Conservation (phyloP, 208 protist genomes). For the Trypanosoma conorhini region DNA sequence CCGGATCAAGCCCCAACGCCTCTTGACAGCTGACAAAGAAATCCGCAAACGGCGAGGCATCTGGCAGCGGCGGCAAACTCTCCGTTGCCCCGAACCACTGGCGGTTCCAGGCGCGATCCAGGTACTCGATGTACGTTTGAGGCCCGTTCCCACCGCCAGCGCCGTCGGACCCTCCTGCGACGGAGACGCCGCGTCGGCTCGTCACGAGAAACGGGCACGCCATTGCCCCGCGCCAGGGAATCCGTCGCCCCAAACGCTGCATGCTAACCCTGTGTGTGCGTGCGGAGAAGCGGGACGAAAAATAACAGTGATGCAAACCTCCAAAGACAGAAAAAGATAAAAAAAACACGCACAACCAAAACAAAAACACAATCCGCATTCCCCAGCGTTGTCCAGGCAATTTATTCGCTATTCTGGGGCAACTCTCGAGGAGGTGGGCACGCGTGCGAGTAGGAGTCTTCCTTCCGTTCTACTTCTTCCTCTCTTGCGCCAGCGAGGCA, state of each 20-base stretch:
- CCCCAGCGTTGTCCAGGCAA: background rate
- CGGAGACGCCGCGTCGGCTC: conserved; percentile 2
- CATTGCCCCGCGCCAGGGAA: background rate
- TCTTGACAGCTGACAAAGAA: conserved; percentile 47
- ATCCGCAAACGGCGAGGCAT: conserved; percentile 30
- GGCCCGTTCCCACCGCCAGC: background rate
- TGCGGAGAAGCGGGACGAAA: background rate
- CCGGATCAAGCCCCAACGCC: conserved; percentile 50
- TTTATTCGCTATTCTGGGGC: background rate
- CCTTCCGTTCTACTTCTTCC: background rate
- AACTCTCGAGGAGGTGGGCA: background rate
- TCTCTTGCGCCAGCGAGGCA: background rate
- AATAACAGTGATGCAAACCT: background rate
- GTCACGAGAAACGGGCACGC: conserved; percentile 1
- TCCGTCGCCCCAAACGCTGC: conserved; percentile 8
- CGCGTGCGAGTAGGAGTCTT: background rate
- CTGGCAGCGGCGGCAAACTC: conserved; percentile 6
- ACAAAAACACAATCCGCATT: background rate
- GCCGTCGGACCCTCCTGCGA: background rate
- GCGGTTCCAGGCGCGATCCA: conserved; percentile 62
- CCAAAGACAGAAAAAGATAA: background rate
- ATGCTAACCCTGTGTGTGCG: conserved; percentile 5
- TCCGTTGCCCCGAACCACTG: conserved; percentile 77
- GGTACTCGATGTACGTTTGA: conserved; percentile 52
- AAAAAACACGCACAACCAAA: conserved; percentile 2